These are phyloP conservation scores for Solanum sejunctum DNA, from an alignment of 257 asterid genomes.

Conservation along the genomic window DNA sequence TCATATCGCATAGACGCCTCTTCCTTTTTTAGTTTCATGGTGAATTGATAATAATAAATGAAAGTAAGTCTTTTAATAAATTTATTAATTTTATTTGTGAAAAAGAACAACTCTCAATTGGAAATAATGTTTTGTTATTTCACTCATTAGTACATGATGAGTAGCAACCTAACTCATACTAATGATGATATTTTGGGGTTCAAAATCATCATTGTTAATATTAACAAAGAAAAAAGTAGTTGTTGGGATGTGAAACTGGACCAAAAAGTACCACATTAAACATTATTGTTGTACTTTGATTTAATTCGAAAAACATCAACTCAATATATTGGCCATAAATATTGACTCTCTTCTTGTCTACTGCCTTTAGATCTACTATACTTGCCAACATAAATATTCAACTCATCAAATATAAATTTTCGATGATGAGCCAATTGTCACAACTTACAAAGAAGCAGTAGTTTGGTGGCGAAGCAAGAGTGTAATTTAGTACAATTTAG, in stretches of 20 bases:
- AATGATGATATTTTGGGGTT: not conserved
- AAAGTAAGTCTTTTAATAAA: no score
- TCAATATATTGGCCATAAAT: not conserved
- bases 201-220: not conserved
- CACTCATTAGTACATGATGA: not conserved
- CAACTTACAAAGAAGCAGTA: not conserved
- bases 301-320: conserved; percentile 9
- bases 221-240: not conserved
- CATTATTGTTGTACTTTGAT: conserved; percentile 9
- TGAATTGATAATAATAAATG: no score
- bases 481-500: not conserved
- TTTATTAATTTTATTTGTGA: not conserved
- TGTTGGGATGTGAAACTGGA: conserved; percentile 5
- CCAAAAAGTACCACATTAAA: conserved; percentile 7
- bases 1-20: no score
- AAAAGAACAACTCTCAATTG: no score
- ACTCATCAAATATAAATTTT: not conserved
- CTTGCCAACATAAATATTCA: not conserved
- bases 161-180: not conserved
- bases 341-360: not conserved
- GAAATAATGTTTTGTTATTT: not conserved
- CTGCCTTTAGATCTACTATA: not conserved
- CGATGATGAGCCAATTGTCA: not conserved
- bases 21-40: no score
- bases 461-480: not conserved